Evolutionary conservation across 495 filamentous ascomycete species (phyloP), one percentile per base, ranked within the genome.

Genomic region (Aspergillus kassunensis): DNA sequence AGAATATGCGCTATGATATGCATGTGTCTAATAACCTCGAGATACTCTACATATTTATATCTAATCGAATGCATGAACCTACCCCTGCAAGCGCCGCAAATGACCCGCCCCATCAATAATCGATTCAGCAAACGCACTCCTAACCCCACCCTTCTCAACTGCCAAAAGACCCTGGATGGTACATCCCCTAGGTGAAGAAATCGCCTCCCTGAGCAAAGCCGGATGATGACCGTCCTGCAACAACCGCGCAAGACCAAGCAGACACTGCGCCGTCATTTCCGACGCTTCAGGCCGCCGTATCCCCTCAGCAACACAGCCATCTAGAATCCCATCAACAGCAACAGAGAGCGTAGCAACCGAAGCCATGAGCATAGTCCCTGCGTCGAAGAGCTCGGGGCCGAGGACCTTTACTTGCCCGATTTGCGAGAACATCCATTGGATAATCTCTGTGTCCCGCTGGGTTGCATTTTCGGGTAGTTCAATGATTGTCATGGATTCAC

Each of bases 131-230:
- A 46, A 46, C 44, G 44, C 44, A 34, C 72, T 70, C n/a, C 72
- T 56, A 12, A 75, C 67, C 12, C 62, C 70, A 2, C 54, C 65
- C 51, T 74, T 70, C 54, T 76, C 72, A 52, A 77, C 53, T 13
- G 73, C 66, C 64, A 74, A 70, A 41, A 73, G 52, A 1, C 73
- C 73, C 0, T 66, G 71, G 57, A 75, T 74, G 11, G 73, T 77
- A 44, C 70, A 75, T 6, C 73, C 72, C 33, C 67, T 71, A 0
- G 71, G 68, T 3, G 70, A 67, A 0, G 72, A 69, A 0, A 68
- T 72, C 52, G 72, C 67, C 34, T 75, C 72, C 29, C 60, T 61
- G 13, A 77, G 47, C 19, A 68, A 11, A 12, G 65, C 63, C 9
- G 72, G 72, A 44, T 72, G 67, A 10, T 35, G 41, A 25, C 73